Evolutionary conservation across 176 grass and related monocot genomes (phyloP).

Genomic region (Echinochloa phyllopogon): DNA sequence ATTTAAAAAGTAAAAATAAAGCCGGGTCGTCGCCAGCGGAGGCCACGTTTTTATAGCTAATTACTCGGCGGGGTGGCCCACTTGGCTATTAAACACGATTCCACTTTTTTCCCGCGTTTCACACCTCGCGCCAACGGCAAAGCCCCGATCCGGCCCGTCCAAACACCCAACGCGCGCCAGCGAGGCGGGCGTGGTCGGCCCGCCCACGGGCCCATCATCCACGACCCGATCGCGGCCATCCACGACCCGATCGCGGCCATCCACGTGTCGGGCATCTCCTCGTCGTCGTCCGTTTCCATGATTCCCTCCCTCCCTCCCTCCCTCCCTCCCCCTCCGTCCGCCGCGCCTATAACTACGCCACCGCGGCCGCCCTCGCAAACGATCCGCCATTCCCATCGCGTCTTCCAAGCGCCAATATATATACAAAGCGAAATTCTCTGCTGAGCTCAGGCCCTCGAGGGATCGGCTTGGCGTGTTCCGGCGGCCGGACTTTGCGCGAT

Average conservation of each 20-base stretch:
- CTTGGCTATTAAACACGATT: not conserved
- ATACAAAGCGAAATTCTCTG: not conserved
- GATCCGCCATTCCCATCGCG: slow-evolving; percentile 24
- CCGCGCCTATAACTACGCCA: slow-evolving; percentile 21
- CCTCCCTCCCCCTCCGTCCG: not conserved
- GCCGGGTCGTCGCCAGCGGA: not conserved
- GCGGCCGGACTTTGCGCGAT: not conserved
- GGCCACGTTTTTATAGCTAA: slow-evolving; percentile 8
- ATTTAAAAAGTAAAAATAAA: not conserved
- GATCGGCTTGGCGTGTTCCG: not conserved
- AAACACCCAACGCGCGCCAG: not conserved
- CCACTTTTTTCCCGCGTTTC: slow-evolving; percentile 2
- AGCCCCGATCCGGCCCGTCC: not conserved
- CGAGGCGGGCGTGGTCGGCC: slow-evolving; percentile 32
- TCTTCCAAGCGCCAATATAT: not conserved
- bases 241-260: slow-evolving; percentile 38
- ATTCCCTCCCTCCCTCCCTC: not conserved
- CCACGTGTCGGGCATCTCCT: slow-evolving; percentile 18
- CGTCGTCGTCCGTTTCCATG: not conserved
- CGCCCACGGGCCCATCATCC: not conserved
- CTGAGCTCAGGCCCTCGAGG: not conserved
- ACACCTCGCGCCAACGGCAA: slow-evolving; percentile 16
- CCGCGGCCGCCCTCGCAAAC: slow-evolving; percentile 11
- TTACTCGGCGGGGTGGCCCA: not conserved
- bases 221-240: slow-evolving; percentile 20